A percentile compares a stretch with the other conserved stretches of the same genome.
Conservation (phyloP, 805 yeast genomes). For the Saturnispora gosingensis region DNA sequence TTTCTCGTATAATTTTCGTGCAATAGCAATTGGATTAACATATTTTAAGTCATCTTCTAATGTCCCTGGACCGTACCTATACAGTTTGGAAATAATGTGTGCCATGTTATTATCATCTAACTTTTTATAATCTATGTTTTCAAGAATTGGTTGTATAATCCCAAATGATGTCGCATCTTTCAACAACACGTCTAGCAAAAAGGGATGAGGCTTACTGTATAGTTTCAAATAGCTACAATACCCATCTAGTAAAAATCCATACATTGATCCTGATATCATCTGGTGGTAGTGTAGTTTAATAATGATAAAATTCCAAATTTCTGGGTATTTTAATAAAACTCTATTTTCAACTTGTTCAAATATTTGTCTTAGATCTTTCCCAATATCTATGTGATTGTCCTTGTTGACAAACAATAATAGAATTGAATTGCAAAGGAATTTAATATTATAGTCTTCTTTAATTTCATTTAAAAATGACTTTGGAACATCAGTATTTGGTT, state of each 20-base stretch:
- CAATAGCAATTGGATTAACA: slow-evolving; percentile 17
- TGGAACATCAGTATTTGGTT: background rate
- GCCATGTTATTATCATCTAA: slow-evolving; percentile 24
- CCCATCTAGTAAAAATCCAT: slow-evolving; percentile 13
- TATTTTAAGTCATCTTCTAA: slow-evolving; percentile 6
- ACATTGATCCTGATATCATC: slow-evolving; percentile 13
- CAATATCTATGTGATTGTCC: slow-evolving; percentile 11
- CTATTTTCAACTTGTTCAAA: slow-evolving; percentile 15
- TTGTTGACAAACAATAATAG: slow-evolving; percentile 16
- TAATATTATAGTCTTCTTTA: slow-evolving; percentile 22
- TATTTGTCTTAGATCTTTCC: slow-evolving; percentile 14
- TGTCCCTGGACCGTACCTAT: slow-evolving; percentile 17
- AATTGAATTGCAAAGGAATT: slow-evolving; percentile 23
- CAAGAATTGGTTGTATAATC: slow-evolving; percentile 12
- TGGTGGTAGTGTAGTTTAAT: slow-evolving; percentile 19
- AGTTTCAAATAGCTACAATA: slow-evolving; percentile 5
- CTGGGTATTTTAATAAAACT: slow-evolving; percentile 20
- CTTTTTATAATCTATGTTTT: slow-evolving; percentile 7
- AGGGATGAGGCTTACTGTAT: slow-evolving; percentile 7
- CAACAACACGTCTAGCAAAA: slow-evolving; percentile 19
- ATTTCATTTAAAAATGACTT: slow-evolving; percentile 11
- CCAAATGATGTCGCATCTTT: slow-evolving; percentile 12
- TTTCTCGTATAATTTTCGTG: slow-evolving; percentile 17
- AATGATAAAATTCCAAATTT: slow-evolving; percentile 24
- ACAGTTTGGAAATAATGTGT: slow-evolving; percentile 19